Base-by-base conservation (phyloP, 2,329 filamentous ascomycete species). In the Fusarium sp. region DNA sequence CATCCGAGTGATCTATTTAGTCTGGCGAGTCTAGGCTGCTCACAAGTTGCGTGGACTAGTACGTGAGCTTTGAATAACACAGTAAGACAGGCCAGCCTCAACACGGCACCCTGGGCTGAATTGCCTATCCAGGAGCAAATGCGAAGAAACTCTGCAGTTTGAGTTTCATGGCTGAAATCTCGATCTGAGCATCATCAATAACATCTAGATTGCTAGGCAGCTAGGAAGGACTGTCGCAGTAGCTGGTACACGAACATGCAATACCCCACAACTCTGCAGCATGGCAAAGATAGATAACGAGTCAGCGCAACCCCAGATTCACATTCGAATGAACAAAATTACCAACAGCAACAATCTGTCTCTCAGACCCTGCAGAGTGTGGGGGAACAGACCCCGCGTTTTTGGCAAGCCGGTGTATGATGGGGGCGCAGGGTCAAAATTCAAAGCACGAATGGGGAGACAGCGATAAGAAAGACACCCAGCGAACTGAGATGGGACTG, bases 341-440 rank as follows among this genome's bases (percentile, higher is more conserved):
- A 51, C 57, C 51, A 69, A 58, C 63, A 35, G 35, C 28, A 59
- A 59, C 42, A 60, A 73, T 56, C 47, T 54, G 56, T 61, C 28
- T 62, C 36, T n/a, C 48, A 72, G 71, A 77, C 73, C 73, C 71
- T 77, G 73, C 61, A 75, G 68, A 53, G 58, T 76, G 75, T 75
- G 66, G 70, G 69, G 54, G 51, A 67, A 50, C 59, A 73, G 67
- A 77, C 75, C 75, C 75, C 75, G 75, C 75, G 74, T 77, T 77
- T 77, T 74, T 58, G 70, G 41, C 45, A 61, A 55, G 59, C 38
- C 62, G 63, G 69, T 61, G 64, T 69, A 72, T 76, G 75, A 77
- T 65, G 71, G 66, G 62, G 39, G 67, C 61, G 68, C 62, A 77
- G 71, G 73, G 58, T 41, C 61, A 65, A 44, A 59, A 24, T 57